These are phyloP conservation scores for Paspalum notatum DNA, from an alignment of 176 grass and related monocot genomes.

Conservation along the genomic window DNA sequence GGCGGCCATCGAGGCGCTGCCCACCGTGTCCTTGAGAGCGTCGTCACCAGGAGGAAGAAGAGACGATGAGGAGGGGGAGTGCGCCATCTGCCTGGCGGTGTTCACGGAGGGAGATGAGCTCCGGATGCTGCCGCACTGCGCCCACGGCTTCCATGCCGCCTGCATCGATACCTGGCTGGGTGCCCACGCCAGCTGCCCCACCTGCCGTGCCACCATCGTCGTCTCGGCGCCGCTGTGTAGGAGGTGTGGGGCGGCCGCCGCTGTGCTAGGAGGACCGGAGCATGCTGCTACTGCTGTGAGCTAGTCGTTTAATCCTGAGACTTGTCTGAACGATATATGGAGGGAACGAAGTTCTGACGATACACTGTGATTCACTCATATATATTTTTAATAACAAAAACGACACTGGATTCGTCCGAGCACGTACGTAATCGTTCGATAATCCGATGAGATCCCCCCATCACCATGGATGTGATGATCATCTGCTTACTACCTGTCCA, in stretches of 20 bases:
- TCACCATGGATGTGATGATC: too few species aligned
- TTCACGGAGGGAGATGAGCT: slow-evolving; percentile 56
- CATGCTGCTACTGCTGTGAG: background rate
- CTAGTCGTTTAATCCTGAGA: background rate
- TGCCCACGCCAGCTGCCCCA: slow-evolving; percentile 47
- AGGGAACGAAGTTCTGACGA: background rate
- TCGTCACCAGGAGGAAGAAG: background rate
- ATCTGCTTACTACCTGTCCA: background rate
- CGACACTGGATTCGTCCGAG: too few species aligned
- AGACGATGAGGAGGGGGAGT: slow-evolving; percentile 10
- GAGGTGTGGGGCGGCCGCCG: slow-evolving; percentile 44
- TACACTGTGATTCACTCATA: too few species aligned
- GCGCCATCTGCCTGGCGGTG: slow-evolving; percentile 61
- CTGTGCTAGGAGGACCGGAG: background rate
- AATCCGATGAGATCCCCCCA: too few species aligned
- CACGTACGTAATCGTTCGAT: too few species aligned
- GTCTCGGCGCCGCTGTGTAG: slow-evolving; percentile 16
- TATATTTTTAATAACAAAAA: too few species aligned
- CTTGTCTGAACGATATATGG: background rate
- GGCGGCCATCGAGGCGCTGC: slow-evolving; percentile 64
- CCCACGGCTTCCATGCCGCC: slow-evolving; percentile 55
- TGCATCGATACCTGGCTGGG: slow-evolving; percentile 72
- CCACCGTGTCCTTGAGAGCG: slow-evolving; percentile 23
- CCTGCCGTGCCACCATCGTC: slow-evolving; percentile 46
- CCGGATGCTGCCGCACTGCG: slow-evolving; percentile 62